These are phyloP conservation scores for Orbilia quercus DNA, from an alignment of 2,329 filamentous ascomycete species.

Conservation along the genomic window DNA sequence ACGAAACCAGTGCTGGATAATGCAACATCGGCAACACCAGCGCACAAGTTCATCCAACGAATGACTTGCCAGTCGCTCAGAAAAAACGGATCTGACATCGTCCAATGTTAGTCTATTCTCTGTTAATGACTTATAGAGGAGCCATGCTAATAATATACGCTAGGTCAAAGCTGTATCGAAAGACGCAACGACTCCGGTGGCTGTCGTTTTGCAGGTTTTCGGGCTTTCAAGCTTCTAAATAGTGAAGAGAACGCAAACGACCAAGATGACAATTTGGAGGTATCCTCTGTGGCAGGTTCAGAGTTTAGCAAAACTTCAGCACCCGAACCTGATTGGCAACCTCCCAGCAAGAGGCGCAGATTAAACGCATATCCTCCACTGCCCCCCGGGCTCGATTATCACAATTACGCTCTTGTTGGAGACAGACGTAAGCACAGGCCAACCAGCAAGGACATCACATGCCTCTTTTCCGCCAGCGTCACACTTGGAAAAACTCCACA, in stretches of 20 bases:
- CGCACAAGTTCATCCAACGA: constrained; percentile 32
- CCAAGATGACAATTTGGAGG: neutral
- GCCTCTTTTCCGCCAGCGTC: constrained; percentile 23
- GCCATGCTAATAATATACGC: constrained; percentile 1
- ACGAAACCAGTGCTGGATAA: neutral
- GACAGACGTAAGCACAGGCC: constrained; percentile 21
- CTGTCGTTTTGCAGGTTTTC: constrained; percentile 57
- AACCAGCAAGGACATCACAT: constrained; percentile 18
- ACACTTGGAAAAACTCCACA: constrained; percentile 8
- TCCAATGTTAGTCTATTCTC: constrained; percentile 35
- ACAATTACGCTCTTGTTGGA: constrained; percentile 41
- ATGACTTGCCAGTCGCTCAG: constrained; percentile 51
- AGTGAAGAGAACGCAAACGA: constrained; percentile 1
- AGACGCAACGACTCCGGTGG: constrained; percentile 55
- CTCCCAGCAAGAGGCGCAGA: constrained; percentile 29
- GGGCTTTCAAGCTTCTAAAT: constrained; percentile 54
- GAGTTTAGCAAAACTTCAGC: neutral
- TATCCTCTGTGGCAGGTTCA: neutral
- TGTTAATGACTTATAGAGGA: neutral
- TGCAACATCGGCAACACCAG: constrained; percentile 20
- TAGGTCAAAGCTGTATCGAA: constrained; percentile 58
- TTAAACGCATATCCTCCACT: constrained; percentile 20
- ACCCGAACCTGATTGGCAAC: neutral
- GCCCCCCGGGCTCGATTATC: constrained; percentile 42
- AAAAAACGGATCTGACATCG: constrained; percentile 39